Conservation (phyloP, 768 basidiomycete genomes). For the Boletus reticuloceps region DNA sequence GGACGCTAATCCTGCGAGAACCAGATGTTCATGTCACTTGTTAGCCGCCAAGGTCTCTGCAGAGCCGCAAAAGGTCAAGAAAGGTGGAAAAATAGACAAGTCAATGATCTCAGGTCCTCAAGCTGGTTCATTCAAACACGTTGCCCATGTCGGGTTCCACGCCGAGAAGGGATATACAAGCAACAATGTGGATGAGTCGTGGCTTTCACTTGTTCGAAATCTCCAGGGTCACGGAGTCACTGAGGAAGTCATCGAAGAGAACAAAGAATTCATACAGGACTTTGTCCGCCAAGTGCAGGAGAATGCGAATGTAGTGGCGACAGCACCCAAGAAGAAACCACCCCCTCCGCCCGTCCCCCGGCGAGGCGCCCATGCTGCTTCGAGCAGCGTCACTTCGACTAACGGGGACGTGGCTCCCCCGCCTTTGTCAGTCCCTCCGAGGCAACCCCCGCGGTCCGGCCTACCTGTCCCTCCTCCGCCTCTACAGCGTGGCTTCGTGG, state of each 20-base stretch:
- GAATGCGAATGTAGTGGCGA: slow-evolving; percentile 32
- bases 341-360: slow-evolving; percentile 37
- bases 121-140: slow-evolving; percentile 76
- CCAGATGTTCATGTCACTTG: slow-evolving; percentile 3
- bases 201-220: slow-evolving; percentile 69
- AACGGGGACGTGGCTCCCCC: slow-evolving; percentile 23
- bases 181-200: slow-evolving; percentile 85
- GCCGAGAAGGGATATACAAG: slow-evolving; percentile 83
- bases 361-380: slow-evolving; percentile 25
- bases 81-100: slow-evolving; percentile 85
- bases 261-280: slow-evolving; percentile 88
- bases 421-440: slow-evolving; percentile 34
- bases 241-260: slow-evolving; percentile 63
- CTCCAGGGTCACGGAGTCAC: slow-evolving; percentile 67
- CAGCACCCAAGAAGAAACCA: slow-evolving; percentile 33
- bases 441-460: slow-evolving; percentile 27
- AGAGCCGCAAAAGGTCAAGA: slow-evolving; percentile 55
- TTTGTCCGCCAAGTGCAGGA: slow-evolving; percentile 57
- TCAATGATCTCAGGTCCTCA: slow-evolving; percentile 86
- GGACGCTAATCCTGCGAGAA: background rate
- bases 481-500: slow-evolving; percentile 29
- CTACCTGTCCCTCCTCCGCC: slow-evolving; percentile 14
- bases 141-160: slow-evolving; percentile 96
- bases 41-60: slow-evolving; percentile 44
- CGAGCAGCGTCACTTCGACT: slow-evolving; percentile 25